These are phyloP conservation scores for Silene noctiflora DNA, from an alignment of 179 eudicot species.

Conservation along the genomic window DNA sequence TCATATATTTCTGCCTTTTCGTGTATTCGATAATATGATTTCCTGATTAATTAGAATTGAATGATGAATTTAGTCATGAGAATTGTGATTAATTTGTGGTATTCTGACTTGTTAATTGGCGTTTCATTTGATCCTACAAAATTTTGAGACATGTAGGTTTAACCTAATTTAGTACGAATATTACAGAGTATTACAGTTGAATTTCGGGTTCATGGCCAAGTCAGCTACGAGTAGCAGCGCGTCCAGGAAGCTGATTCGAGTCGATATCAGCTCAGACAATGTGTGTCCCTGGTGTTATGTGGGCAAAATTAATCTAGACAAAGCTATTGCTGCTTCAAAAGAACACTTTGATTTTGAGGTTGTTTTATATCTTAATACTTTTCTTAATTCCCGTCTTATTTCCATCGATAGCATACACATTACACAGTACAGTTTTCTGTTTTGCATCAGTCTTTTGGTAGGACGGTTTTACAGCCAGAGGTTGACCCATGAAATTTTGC, in stretches of 20 bases:
- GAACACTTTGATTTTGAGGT: slow-evolving; percentile 80
- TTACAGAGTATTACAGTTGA: slow-evolving; percentile 11
- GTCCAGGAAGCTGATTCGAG: slow-evolving; percentile 51
- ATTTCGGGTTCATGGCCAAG: slow-evolving; percentile 45
- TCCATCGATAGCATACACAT: neutral
- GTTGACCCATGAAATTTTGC: too few relatives aligned
- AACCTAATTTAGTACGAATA: neutral
- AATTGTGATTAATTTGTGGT: neutral
- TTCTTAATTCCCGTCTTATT: neutral
- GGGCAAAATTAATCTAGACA: slow-evolving; percentile 82
- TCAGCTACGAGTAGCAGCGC: slow-evolving; percentile 32
- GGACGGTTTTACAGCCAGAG: neutral
- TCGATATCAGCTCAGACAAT: slow-evolving; percentile 71
- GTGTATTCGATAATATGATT: neutral
- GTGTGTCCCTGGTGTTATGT: slow-evolving; percentile 97
- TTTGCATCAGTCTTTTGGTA: neutral
- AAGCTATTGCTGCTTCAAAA: slow-evolving; percentile 56
- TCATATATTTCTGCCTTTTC: neutral
- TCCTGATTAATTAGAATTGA: too few relatives aligned
- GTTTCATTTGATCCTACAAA: neutral
- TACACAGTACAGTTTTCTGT: neutral
- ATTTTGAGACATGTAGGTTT: too few relatives aligned
- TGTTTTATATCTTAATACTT: neutral
- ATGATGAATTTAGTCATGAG: neutral
- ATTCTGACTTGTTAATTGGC: neutral